phyloP scores from a whole-genome alignment of 139 green algal genomes.

The Pycnococcus provasolii region DNA sequence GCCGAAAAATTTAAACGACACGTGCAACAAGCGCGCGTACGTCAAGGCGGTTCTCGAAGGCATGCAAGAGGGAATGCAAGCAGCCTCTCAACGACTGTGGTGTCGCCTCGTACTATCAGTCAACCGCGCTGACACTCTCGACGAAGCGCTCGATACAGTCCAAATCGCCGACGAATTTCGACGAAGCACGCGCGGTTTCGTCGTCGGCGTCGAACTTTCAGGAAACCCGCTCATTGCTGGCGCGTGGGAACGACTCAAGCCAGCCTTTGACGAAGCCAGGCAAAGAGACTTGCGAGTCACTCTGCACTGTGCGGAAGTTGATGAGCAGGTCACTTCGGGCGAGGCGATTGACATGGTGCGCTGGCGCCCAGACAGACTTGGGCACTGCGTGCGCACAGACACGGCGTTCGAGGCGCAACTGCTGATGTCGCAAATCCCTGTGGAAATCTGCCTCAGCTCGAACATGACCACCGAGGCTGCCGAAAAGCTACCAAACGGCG shows the following conservation, averaged over 20 bases:
- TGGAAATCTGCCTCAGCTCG: not conserved
- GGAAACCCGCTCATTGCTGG: not conserved
- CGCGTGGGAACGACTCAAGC: not conserved
- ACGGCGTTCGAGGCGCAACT: not conserved
- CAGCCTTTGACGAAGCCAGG: not conserved
- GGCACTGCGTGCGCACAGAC: constrained; percentile 7
- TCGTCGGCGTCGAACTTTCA: constrained; percentile 1
- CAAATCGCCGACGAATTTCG: not conserved
- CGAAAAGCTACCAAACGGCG: not conserved
- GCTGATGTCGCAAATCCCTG: not conserved
- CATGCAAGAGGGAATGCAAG: not conserved
- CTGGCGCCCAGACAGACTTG: not conserved
- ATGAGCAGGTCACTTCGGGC: not conserved
- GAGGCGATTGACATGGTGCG: not conserved
- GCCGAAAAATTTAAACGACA: not conserved
- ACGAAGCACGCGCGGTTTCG: not conserved
- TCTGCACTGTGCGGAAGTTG: constrained; percentile 10
- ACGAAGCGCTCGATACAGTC: not conserved
- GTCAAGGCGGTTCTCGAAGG: not conserved
- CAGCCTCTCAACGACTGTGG: not conserved
- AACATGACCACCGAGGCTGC: not conserved
- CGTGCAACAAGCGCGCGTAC: not conserved
- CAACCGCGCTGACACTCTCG: not conserved
- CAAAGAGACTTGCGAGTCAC: not conserved
- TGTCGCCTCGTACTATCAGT: constrained; percentile 1